Base-by-base conservation (phyloP, 208 protist species). In the Angomonas deanei region DNA sequence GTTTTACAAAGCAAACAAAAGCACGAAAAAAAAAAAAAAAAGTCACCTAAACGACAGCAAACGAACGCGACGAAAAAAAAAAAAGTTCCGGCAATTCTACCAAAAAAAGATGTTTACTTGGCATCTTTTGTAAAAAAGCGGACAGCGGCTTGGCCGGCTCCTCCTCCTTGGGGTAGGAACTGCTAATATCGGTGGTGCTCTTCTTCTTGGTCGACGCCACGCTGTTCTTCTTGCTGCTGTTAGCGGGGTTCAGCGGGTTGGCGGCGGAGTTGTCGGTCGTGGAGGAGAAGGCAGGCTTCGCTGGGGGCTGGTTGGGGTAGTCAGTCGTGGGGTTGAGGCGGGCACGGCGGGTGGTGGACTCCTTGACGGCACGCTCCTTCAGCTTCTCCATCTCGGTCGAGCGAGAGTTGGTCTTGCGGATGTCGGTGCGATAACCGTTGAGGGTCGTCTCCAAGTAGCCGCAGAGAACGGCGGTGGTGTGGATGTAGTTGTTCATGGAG, bases 401-500 rank as follows among this genome's bases (percentile, higher is more conserved):
- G 24, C 21, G 33, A 38, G 46, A 52, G 46, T 61, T 13, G 24
- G 23, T 21, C 30, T 71, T 52, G 47, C 11, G 47, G n/a, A 31
- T 36, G 61, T 81, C 70, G 17, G 67, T 83, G 50, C 72, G 76
- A 68, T 80, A 84, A 58, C 63, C 46, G 30, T 71, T 55, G 74
- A 91, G 74, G 30, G 68, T 75, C 33, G 68, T 59, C 52, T 76
- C 76, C n/a, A 91, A 47, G 52, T 80, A 72, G 21, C 70, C 77
- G 23, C 78, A 68, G 39, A 87, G 80, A 4, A 64, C 50, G n/a
- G 67, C 68, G 1, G 71, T 78, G 64, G 61, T 74, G 53, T 71
- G 69, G 15, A 77, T 61, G 69, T 84, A 91, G 66, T 78, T 70
- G 68, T 82, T 79, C 50, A 88, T 34, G 21, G 77, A 78, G 30